Evolutionary conservation across 2,329 filamentous ascomycete species (phyloP).

Genomic region (Magnaporthiopsis incrustans): DNA sequence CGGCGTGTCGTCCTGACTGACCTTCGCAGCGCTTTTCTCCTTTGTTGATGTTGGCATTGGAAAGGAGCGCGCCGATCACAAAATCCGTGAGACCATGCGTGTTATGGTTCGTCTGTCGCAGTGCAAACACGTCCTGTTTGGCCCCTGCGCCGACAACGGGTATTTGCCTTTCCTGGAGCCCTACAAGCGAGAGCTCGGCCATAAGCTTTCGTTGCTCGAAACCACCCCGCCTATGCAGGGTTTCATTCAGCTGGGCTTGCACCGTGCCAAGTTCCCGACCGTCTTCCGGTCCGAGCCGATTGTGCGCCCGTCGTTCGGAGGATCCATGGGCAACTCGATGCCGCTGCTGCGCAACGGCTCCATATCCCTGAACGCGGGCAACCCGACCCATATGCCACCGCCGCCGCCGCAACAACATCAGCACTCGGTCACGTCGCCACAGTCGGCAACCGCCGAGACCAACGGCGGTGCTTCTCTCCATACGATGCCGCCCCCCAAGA

Average conservation of each 20-base stretch:
- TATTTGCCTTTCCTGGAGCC: conserved; percentile 25
- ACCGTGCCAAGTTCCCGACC: conserved; percentile 17
- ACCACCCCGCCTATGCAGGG: conserved; percentile 22
- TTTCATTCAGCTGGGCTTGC: conserved; percentile 22
- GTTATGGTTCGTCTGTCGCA: conserved; percentile 23
- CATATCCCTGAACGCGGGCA: conserved; percentile 1
- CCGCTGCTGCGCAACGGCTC: conserved; percentile 9
- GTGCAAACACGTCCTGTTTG: conserved; percentile 25
- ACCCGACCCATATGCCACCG: not conserved
- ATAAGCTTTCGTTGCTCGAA: conserved; percentile 24
- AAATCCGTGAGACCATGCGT: conserved; percentile 25
- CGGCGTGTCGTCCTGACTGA: not conserved
- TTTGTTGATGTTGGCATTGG: conserved; percentile 26
- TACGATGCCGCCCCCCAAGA: conserved; percentile 3
- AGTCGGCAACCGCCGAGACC: not conserved
- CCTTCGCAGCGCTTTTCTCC: conserved; percentile 20
- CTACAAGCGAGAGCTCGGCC: conserved; percentile 20
- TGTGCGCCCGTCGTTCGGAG: conserved; percentile 3
- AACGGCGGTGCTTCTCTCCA: conserved; percentile 3
- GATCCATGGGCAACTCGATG: not conserved
- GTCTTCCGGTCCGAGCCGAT: conserved; percentile 23
- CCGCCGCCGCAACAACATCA: not conserved
- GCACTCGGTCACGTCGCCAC: conserved; percentile 7
- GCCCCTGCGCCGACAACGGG: conserved; percentile 25
- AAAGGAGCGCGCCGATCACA: conserved; percentile 27